Conservation (phyloP, 306 rosid genomes). For the cucumber (Cucumis sativus) region Cucumber_9930_V3 NC_026657.2:22379001-22379500, state of each 20-base stretch:
- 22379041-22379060: slow-evolving; percentile 54
- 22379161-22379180: slow-evolving; percentile 17
- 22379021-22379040: slow-evolving; percentile 40
- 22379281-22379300: slow-evolving; percentile 40
- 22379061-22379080: slow-evolving; percentile 80
- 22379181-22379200: slow-evolving; percentile 24
- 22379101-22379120: slow-evolving; percentile 80
- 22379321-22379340: slow-evolving; percentile 28
- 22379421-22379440: slow-evolving; percentile 43
- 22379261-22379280: slow-evolving; percentile 21
- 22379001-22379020: slow-evolving; percentile 30
- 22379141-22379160: slow-evolving; percentile 45
- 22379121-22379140: slow-evolving; percentile 40
- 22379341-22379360: slow-evolving; percentile 31
- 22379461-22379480: slow-evolving; percentile 90
- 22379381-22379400: slow-evolving; percentile 25
- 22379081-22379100: slow-evolving; percentile 74
- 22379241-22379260: slow-evolving; percentile 14
- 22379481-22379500: slow-evolving; percentile 49
- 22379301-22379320: slow-evolving; percentile 25
- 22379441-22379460: slow-evolving; percentile 62
- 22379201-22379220: slow-evolving; percentile 23
- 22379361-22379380: slow-evolving; percentile 37
- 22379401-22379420: slow-evolving; percentile 33
- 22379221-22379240: slow-evolving; percentile 23